Base-by-base conservation (phyloP, 306 rosid species). In the Medicago ruthenica region DNA sequence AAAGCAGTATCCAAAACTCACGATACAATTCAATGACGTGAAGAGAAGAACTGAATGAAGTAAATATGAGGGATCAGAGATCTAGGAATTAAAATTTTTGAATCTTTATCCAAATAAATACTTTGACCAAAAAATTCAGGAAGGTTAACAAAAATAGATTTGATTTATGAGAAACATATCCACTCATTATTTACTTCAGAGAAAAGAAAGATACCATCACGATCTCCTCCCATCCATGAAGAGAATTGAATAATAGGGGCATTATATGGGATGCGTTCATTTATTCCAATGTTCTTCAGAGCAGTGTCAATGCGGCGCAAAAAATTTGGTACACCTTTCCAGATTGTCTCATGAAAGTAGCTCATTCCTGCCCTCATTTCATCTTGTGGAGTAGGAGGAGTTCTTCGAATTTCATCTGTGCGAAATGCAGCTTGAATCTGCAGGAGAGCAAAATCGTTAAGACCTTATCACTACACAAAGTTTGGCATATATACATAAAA, bases 211-310 rank as follows among this genome's bases (percentile, higher is more conserved):
- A 54, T 89, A 95, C 99, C 99, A 80, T 96, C 99, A 81, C 99
- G 99, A 85, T 96, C 99, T 69, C 99, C 99, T 76, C 99, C 99
- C 99, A 96, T 96, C 99, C 99, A 96, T 67, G 99, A 96, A 75
- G 99, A 96, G 84, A 96, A 96, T 55, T 92, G 99, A 87, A 96
- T 96, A 48, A 96, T 86, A 70, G 99, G 98, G 22, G 98, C 97
- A 85, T 92, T 96, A 81, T 96, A 96, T 40, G 99, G 99, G 72
- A 96, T 84, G 8, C 98, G 97, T 53, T 92, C 99, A 27, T 88
- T 78, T 50, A 96, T 86, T 84, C 99, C 99, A 21, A 96, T 85
- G 89, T 96, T 96, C 93, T 96, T 96, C 80, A 96, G 76, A 73
- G 99, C 99, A 58, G 99, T 96, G 88, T 96, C 99, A 64, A 96